Conservation (phyloP, 169 alveolate genomes). For the Plasmodium cynomolgi region DNA sequence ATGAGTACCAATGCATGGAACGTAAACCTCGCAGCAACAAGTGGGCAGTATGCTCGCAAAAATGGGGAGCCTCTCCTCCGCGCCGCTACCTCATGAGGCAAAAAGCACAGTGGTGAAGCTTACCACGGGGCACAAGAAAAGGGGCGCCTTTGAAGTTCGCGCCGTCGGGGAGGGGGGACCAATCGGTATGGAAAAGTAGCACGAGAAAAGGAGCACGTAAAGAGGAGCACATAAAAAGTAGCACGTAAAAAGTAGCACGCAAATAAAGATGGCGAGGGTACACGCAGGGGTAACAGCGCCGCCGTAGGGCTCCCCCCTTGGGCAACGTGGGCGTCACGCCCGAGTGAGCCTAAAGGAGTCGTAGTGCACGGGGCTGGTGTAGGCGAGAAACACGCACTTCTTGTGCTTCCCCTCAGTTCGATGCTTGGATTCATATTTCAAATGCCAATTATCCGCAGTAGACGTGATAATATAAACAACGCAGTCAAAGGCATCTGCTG, state of each 20-base stretch:
- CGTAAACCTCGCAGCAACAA: background rate
- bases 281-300: background rate
- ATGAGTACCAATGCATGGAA: background rate
- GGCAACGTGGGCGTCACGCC: background rate
- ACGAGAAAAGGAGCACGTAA: background rate
- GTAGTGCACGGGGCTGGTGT: slow-evolving; percentile 81
- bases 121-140: background rate
- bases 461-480: slow-evolving; percentile 82
- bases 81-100: background rate
- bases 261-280: background rate
- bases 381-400: slow-evolving; percentile 79
- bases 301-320: background rate
- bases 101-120: background rate
- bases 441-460: slow-evolving; percentile 76
- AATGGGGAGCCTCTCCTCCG: background rate
- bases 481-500: slow-evolving; percentile 81
- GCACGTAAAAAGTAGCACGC: background rate
- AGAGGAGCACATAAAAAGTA: background rate
- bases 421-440: slow-evolving; percentile 75
- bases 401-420: slow-evolving; percentile 17
- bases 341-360: slow-evolving; percentile 76
- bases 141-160: background rate
- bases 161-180: background rate
- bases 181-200: background rate
- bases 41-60: background rate